A percentile compares a stretch with the other conserved stretches of the same genome.
Conservation (phyloP, 495 filamentous ascomycete species). For the Sporormia fimetaria region DNA sequence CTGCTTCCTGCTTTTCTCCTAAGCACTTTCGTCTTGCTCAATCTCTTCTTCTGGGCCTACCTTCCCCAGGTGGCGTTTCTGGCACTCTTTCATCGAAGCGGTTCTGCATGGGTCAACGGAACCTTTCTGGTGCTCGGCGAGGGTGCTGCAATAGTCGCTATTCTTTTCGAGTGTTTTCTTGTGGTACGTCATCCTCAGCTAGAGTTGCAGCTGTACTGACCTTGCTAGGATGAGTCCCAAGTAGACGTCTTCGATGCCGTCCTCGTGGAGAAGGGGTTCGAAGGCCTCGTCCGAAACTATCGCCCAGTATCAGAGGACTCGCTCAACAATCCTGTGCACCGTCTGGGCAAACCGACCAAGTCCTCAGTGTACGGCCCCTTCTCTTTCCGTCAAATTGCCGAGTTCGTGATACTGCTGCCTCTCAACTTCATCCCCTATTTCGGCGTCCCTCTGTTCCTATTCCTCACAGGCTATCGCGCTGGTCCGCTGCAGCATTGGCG, state of each 20-base stretch:
- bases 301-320: slow-evolving; percentile 45
- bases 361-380: slow-evolving; percentile 54
- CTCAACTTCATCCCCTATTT: slow-evolving; percentile 55
- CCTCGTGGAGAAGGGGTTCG: slow-evolving; percentile 47
- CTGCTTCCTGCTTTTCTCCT: slow-evolving; percentile 48
- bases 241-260: slow-evolving; percentile 59
- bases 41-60: slow-evolving; percentile 52
- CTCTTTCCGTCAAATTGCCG: slow-evolving; percentile 35
- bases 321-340: slow-evolving; percentile 40
- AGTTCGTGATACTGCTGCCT: slow-evolving; percentile 42
- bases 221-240: slow-evolving; percentile 45
- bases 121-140: slow-evolving; percentile 56
- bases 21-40: slow-evolving; percentile 47
- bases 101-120: slow-evolving; percentile 50
- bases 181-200: slow-evolving; percentile 26
- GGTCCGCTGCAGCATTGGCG: slow-evolving; percentile 59
- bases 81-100: slow-evolving; percentile 47
- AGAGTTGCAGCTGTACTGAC: neutral
- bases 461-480: slow-evolving; percentile 51
- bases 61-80: slow-evolving; percentile 52
- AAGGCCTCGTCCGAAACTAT: slow-evolving; percentile 44
- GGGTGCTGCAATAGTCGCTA: slow-evolving; percentile 47
- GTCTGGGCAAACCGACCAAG: slow-evolving; percentile 47
- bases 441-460: slow-evolving; percentile 51
- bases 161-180: slow-evolving; percentile 57